Percentiles rank a stretch among this genome's conserved stretches.
Conservation (phyloP, 1,284 basidiomycete genomes). For the Pseudozyma sp. region DNA sequence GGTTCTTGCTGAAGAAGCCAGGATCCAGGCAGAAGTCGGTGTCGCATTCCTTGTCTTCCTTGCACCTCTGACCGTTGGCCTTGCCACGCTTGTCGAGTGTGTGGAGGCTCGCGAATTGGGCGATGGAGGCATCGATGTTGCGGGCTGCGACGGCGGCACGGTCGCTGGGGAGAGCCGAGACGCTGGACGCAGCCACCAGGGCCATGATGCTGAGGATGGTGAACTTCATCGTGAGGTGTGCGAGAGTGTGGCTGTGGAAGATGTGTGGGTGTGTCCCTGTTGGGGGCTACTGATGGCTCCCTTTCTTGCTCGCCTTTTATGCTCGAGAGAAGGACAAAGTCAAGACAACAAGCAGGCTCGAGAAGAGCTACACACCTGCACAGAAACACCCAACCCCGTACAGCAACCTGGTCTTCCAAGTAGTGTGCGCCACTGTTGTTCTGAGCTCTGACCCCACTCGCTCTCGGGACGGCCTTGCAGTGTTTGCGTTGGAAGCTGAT, state of each 20-base stretch:
- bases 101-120: neutral
- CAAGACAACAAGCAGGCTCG: conserved; percentile 2
- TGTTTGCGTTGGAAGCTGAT: too few relatives aligned
- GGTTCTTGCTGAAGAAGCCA: conserved; percentile 1
- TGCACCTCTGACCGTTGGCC: conserved; percentile 1
- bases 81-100: conserved; percentile 1
- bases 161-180: conserved; percentile 10
- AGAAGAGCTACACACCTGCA: too few relatives aligned
- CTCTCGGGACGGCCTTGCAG: too few relatives aligned
- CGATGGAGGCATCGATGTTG: neutral
- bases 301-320: conserved; percentile 3
- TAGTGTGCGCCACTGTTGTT: too few relatives aligned
- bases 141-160: neutral
- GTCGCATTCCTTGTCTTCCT: conserved; percentile 2
- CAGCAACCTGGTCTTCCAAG: too few relatives aligned
- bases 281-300: conserved; percentile 2
- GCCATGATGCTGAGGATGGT: conserved; percentile 4
- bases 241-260: neutral
- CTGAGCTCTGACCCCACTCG: too few relatives aligned
- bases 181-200: conserved; percentile 1
- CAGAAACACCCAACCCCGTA: too few relatives aligned
- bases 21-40: conserved; percentile 1
- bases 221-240: conserved; percentile 7
- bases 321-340: neutral
- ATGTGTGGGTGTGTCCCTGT: neutral